Base-by-base conservation (phyloP, 176 grass and related monocot genomes). In the Avena sativa region DNA sequence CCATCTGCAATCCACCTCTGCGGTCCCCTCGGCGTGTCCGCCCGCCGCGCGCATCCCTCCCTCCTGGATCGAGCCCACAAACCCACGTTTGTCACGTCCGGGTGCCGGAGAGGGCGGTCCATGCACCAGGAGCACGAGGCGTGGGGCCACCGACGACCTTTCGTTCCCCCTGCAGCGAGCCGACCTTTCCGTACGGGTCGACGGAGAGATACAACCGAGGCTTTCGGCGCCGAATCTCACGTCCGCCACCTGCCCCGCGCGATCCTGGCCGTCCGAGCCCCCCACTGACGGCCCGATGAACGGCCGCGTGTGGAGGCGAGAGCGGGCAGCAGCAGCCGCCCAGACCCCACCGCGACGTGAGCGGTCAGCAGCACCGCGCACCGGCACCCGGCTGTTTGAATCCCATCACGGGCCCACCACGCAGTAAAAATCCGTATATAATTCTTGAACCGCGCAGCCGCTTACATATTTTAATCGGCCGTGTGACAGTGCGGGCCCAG, bases 171-270 rank as follows among this genome's bases (percentile, higher is more conserved):
- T 9, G 30, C 11, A 8, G 13, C 74, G 68, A 72, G 88, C 85
- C 53, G 88, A 82, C 85, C 66, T 81, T 86, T 86, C 71, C 34
- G 89, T 85, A 80, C 85, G 38, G 71, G 55, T 9, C 78, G 79
- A 86, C 81, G 84, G 48, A 84, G 90, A 87, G 90, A 87, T 84
- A 79, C 85, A 82, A 59, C 62, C 81, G 82, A 78, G 89, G 85
- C 89, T 91, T 91, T 91, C 89, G 85, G 85, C 85, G 85, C 67
- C 76, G 85, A 50, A 87, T 80, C 81, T 74, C 81, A 76, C 81
- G 48, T 88, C 85, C 50, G 50, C 82, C 86, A 88, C 86, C 76
- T 53, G 86, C 86, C 81, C 81, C 61, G 0, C 6, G 0, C 40
- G 9, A 88, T 88, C 89, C 1, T 0, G 1, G 0, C 77, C 82